phyloP scores from a whole-genome alignment of 1,139 yeast genomes.

The Pichiaceae sp. region DNA sequence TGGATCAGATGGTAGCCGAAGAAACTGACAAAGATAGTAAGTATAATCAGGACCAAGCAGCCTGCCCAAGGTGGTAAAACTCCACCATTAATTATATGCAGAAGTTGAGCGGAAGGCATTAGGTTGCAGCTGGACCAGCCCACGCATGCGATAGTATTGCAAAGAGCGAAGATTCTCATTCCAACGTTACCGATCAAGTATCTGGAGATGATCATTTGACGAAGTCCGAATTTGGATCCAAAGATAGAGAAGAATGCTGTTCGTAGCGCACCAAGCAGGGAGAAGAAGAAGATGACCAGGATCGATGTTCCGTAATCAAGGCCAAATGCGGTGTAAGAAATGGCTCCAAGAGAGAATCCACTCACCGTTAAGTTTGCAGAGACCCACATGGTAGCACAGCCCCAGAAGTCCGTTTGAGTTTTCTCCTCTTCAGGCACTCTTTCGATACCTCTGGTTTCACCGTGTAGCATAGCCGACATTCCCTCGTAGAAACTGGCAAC shows the following conservation, averaged over 20 bases:
- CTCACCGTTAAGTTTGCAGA: constrained; percentile 88
- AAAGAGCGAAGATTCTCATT: constrained; percentile 67
- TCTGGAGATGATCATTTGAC: constrained; percentile 81
- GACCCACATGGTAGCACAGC: constrained; percentile 87
- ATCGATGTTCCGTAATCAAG: constrained; percentile 31
- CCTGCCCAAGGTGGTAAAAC: constrained; percentile 88
- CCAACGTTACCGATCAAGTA: constrained; percentile 70
- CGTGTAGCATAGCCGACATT: constrained; percentile 23
- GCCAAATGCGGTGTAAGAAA: constrained; percentile 54
- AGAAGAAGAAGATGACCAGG: constrained; percentile 50
- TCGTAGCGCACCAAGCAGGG: constrained; percentile 60
- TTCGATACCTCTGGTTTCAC: constrained; percentile 66
- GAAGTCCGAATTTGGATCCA: constrained; percentile 78
- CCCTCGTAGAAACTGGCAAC: constrained; percentile 11
- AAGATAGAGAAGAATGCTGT: constrained; percentile 83
- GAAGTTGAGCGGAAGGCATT: constrained; percentile 80
- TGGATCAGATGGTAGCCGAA: constrained; percentile 85
- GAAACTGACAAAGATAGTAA: constrained; percentile 69
- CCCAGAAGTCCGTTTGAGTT: constrained; percentile 50
- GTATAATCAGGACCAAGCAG: constrained; percentile 60
- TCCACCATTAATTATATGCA: constrained; percentile 60
- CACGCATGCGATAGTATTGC: constrained; percentile 79
- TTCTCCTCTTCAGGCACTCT: constrained; percentile 61
- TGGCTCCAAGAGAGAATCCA: constrained; percentile 71
- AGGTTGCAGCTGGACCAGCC: constrained; percentile 97